These are phyloP conservation scores for Pseudonitzschia delicatissima DNA, from an alignment of 108 stramenopile genomes.

Conservation along the genomic window DNA sequence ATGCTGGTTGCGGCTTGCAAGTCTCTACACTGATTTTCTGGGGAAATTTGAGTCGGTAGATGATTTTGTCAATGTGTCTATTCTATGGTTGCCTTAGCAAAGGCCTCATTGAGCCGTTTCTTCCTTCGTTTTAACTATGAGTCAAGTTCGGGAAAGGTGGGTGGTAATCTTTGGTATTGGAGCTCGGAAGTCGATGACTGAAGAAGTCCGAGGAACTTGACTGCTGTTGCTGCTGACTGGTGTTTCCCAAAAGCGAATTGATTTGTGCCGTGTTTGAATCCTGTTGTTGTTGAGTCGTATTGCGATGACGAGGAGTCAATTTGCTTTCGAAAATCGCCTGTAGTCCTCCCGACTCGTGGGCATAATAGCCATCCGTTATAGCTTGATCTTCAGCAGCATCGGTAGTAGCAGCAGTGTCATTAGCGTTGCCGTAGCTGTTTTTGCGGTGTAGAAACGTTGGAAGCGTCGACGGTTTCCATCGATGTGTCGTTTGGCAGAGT, in stretches of 20 bases:
- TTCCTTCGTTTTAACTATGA: neutral
- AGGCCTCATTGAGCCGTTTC: neutral
- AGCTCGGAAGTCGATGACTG: neutral
- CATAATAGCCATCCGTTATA: neutral
- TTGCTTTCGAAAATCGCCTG: constrained; percentile 27
- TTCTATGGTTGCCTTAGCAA: too few relatives aligned
- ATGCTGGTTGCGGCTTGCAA: too few relatives aligned
- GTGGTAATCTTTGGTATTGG: constrained; percentile 8
- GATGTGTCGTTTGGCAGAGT: constrained; percentile 8
- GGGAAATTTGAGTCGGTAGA: too few relatives aligned
- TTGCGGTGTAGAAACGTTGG: neutral
- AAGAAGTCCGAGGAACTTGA: too few relatives aligned
- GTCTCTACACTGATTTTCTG: too few relatives aligned
- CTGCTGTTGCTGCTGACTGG: constrained; percentile 3
- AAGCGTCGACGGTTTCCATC: neutral
- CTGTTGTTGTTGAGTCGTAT: neutral
- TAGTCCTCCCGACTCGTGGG: constrained; percentile 17
- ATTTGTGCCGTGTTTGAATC: neutral
- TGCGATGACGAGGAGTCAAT: constrained; percentile 21
- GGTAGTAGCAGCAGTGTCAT: neutral
- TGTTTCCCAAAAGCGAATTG: neutral
- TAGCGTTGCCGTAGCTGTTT: neutral
- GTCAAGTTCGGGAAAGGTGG: constrained; percentile 15
- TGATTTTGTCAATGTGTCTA: too few relatives aligned
- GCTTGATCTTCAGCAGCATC: neutral